Conservation (phyloP, 345 rosid species). For the Alliaria petiolata region DNA sequence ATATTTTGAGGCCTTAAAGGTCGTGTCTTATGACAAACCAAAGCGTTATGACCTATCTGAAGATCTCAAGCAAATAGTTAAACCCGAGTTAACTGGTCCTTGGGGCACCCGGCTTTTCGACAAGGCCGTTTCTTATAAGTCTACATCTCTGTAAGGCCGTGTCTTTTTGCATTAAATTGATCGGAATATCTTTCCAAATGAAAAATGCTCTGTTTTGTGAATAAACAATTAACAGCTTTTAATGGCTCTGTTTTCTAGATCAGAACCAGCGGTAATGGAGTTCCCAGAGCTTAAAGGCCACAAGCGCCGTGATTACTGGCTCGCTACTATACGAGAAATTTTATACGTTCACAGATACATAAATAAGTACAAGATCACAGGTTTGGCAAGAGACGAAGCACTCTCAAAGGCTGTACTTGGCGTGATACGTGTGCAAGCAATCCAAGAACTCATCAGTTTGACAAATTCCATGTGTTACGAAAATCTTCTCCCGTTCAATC, state of each 20-base stretch:
- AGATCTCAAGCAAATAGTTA: constrained; percentile 82
- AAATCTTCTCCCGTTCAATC: constrained; percentile 77
- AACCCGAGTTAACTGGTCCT: constrained; percentile 94
- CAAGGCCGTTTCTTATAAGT: constrained; percentile 85
- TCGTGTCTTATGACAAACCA: constrained; percentile 86
- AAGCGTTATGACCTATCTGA: constrained; percentile 80
- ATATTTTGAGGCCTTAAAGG: constrained; percentile 85
- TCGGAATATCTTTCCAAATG: background rate
- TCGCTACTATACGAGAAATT: constrained; percentile 72
- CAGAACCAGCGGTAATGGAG: constrained; percentile 85
- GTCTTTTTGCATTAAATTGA: background rate
- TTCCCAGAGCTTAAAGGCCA: constrained; percentile 97
- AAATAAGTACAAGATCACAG: constrained; percentile 58
- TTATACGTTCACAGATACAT: constrained; percentile 69
- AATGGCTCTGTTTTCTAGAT: constrained; percentile 47
- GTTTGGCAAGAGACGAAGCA: constrained; percentile 63
- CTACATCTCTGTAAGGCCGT: constrained; percentile 75
- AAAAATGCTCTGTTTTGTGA: background rate
- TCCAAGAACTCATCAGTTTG: constrained; percentile 61
- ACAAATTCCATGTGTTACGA: constrained; percentile 38
- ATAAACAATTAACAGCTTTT: constrained; percentile 24
- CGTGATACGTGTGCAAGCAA: constrained; percentile 73
- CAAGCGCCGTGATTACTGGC: constrained; percentile 91
- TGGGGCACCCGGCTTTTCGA: constrained; percentile 98
- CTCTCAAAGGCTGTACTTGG: constrained; percentile 89